Evolutionary conservation across 2,329 filamentous ascomycete genomes (phyloP).

Genomic region (Emmonsiellopsis sp.): DNA sequence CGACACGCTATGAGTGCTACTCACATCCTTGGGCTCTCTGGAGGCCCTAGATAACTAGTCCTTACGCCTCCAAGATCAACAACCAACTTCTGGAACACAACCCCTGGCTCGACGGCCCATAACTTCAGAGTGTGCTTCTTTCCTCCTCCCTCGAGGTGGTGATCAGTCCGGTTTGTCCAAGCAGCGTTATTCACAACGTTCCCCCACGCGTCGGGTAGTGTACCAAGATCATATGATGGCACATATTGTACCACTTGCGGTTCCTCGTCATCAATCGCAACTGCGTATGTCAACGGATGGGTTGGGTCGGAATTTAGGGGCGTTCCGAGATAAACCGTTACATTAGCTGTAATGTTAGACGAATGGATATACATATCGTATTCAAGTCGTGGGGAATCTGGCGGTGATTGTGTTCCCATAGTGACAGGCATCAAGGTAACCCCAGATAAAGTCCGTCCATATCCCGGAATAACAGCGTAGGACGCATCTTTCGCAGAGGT

Average conservation of each 20-base stretch:
- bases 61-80: slow-evolving; percentile 47
- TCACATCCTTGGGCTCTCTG: slow-evolving; percentile 35
- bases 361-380: slow-evolving; percentile 56
- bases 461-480: slow-evolving; percentile 45
- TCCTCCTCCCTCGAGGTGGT: slow-evolving; percentile 23
- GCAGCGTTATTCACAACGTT: slow-evolving; percentile 9
- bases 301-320: slow-evolving; percentile 44
- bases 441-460: slow-evolving; percentile 50
- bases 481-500: slow-evolving; percentile 23
- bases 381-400: slow-evolving; percentile 44
- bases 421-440: slow-evolving; percentile 48
- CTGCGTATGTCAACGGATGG: slow-evolving; percentile 41
- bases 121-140: slow-evolving; percentile 40
- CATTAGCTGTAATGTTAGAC: slow-evolving; percentile 29
- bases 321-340: slow-evolving; percentile 34
- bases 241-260: slow-evolving; percentile 34
- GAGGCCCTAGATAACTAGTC: slow-evolving; percentile 47
- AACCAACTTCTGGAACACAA: slow-evolving; percentile 49
- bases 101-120: slow-evolving; percentile 44
- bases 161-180: slow-evolving; percentile 27
- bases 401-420: slow-evolving; percentile 40
- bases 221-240: slow-evolving; percentile 14
- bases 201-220: slow-evolving; percentile 11
- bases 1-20: too few relatives aligned
- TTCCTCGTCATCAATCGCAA: slow-evolving; percentile 36